Evolutionary conservation across 2,329 filamentous ascomycete genomes (phyloP).

Genomic region (Hypoxylon sp.): DNA sequence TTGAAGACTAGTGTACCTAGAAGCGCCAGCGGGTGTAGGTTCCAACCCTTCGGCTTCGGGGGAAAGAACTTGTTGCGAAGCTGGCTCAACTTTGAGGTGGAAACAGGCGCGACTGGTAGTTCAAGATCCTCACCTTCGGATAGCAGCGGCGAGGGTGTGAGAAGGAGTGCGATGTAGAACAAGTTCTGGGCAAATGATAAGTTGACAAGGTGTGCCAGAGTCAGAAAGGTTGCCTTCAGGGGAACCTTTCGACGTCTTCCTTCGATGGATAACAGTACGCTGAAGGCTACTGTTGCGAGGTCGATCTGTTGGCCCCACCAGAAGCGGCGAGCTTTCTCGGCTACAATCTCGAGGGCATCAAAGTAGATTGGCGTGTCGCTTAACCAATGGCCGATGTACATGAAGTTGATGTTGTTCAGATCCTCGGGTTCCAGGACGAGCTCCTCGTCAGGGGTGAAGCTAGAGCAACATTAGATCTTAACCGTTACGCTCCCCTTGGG

Average conservation of each 20-base stretch:
- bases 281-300: conserved; percentile 61
- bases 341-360: conserved; percentile 62
- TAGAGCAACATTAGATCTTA: conserved; percentile 25
- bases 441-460: conserved; percentile 40
- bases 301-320: conserved; percentile 71
- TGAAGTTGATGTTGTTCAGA: conserved; percentile 49
- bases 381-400: conserved; percentile 60
- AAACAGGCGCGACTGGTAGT: conserved; percentile 41
- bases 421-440: conserved; percentile 41
- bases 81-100: conserved; percentile 43
- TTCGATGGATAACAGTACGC: conserved; percentile 65
- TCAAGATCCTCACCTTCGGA: conserved; percentile 39
- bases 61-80: conserved; percentile 46
- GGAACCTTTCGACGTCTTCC: conserved; percentile 65
- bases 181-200: conserved; percentile 69
- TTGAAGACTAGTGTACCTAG: conserved; percentile 47
- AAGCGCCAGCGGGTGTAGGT: conserved; percentile 50
- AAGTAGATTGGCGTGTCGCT: conserved; percentile 59
- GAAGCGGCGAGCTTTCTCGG: conserved; percentile 62
- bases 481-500: neutral
- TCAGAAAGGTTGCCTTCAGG: conserved; percentile 62
- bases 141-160: conserved; percentile 60
- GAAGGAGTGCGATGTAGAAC: conserved; percentile 66
- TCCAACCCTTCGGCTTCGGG: conserved; percentile 55
- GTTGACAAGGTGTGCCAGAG: conserved; percentile 65